Evolutionary conservation across 805 yeast species (phyloP).

Genomic region (Lipomyces kockii): DNA sequence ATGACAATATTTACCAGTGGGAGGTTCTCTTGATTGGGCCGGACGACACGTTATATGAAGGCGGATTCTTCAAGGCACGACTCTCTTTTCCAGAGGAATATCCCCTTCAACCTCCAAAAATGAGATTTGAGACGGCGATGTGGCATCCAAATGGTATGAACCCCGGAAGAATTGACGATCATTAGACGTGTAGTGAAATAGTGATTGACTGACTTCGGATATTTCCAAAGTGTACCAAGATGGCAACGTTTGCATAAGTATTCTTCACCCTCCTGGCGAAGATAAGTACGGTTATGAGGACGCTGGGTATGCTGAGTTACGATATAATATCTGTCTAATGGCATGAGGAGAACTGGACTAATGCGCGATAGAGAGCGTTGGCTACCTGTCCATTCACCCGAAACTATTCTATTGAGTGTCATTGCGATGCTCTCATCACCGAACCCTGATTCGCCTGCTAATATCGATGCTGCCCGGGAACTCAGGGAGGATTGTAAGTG

Average conservation of each 20-base stretch:
- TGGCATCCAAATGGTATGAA: conserved; percentile 72
- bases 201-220: not conserved
- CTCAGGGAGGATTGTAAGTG: conserved; percentile 65
- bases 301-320: conserved; percentile 52
- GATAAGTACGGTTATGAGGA: conserved; percentile 86
- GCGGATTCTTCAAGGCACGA: conserved; percentile 72
- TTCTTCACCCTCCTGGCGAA: conserved; percentile 85
- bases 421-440: conserved; percentile 88
- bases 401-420: conserved; percentile 80
- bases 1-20: conserved; percentile 57
- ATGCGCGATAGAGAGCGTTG: conserved; percentile 64
- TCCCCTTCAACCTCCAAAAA: conserved; percentile 70
- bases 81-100: conserved; percentile 68
- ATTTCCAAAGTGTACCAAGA: conserved; percentile 70
- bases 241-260: conserved; percentile 86
- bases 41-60: conserved; percentile 69
- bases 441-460: conserved; percentile 91
- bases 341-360: not conserved
- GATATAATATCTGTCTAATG: not conserved
- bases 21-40: conserved; percentile 76
- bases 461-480: conserved; percentile 89
- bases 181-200: not conserved
- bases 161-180: not conserved
- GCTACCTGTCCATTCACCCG: conserved; percentile 91
- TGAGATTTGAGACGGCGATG: conserved; percentile 70